Evolutionary conservation across 179 eudicot genomes (phyloP).

Genomic region (Silene coronaria): DNA sequence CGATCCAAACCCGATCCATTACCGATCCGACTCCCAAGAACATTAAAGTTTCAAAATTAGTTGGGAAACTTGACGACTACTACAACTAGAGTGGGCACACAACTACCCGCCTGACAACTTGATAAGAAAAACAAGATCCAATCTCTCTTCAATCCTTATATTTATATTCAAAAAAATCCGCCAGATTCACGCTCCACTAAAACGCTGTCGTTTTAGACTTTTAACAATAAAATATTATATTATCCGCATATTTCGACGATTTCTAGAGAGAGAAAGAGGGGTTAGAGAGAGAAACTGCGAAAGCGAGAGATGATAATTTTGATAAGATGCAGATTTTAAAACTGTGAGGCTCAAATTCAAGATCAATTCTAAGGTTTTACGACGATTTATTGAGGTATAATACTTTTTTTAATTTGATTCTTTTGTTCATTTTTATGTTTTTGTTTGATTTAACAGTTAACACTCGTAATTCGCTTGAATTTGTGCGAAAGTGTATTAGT

Average conservation of each 20-base stretch:
- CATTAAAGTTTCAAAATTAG: background rate
- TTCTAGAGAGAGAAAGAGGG: background rate
- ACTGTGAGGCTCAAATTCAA: background rate
- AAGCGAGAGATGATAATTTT: constrained; percentile 1
- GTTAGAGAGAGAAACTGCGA: background rate
- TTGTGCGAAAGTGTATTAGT: too few species aligned
- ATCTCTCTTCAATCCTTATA: background rate
- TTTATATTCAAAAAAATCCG: constrained; percentile 1
- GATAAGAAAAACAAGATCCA: background rate
- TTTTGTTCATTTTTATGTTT: background rate
- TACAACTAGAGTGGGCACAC: background rate
- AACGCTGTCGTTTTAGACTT: constrained; percentile 6
- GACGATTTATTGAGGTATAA: background rate
- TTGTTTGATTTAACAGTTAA: too few species aligned
- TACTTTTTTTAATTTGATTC: background rate
- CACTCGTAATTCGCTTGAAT: too few species aligned
- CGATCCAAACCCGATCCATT: background rate
- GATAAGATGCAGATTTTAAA: background rate
- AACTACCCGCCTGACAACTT: background rate
- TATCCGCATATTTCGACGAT: constrained; percentile 10
- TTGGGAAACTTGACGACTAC: background rate
- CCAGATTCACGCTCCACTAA: constrained; percentile 5
- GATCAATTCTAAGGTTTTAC: background rate
- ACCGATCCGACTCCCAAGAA: background rate
- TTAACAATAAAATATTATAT: background rate